Conservation (phyloP, 495 filamentous ascomycete species). For the Aspergillus sparsus region DNA sequence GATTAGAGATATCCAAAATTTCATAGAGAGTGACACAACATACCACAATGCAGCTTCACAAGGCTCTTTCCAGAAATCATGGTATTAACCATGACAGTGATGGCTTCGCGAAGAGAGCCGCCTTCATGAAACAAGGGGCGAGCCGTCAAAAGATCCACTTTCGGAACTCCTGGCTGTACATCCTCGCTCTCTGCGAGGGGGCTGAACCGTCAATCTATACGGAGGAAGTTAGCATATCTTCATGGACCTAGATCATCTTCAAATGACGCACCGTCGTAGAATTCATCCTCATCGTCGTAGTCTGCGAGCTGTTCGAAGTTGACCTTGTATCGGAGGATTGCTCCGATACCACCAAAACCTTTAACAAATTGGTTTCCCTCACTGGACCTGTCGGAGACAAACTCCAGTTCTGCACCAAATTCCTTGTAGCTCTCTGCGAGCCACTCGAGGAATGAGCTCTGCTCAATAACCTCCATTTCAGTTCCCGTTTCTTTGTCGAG, state of each 20-base stretch:
- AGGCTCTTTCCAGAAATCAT: slow-evolving; percentile 36
- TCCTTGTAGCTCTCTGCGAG: slow-evolving; percentile 97
- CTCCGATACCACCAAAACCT: slow-evolving; percentile 97
- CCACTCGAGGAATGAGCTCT: slow-evolving; percentile 95
- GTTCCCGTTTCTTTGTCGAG: slow-evolving; percentile 92
- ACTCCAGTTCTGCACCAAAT: slow-evolving; percentile 94
- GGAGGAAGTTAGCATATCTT: slow-evolving; percentile 26
- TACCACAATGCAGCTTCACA: slow-evolving; percentile 45
- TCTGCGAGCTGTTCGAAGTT: slow-evolving; percentile 99
- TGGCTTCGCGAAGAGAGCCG: slow-evolving; percentile 40
- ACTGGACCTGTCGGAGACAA: slow-evolving; percentile 93
- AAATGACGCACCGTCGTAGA: slow-evolving; percentile 81
- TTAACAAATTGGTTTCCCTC: slow-evolving; percentile 99
- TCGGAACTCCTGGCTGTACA: slow-evolving; percentile 70
- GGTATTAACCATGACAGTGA: slow-evolving; percentile 36
- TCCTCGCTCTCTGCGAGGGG: slow-evolving; percentile 90
- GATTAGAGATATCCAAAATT: neutral
- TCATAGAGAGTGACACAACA: slow-evolving; percentile 6
- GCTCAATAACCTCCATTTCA: slow-evolving; percentile 90
- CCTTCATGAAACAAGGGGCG: slow-evolving; percentile 47
- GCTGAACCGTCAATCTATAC: slow-evolving; percentile 85
- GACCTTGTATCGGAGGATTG: slow-evolving; percentile 97
- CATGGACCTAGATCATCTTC: neutral
- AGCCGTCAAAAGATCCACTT: slow-evolving; percentile 62
- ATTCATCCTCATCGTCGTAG: slow-evolving; percentile 94